A percentile compares a stretch with the other conserved stretches of the same genome.
Conservation (phyloP, 352 stramenopile genomes). For the Globisporangium cystogenes region DNA sequence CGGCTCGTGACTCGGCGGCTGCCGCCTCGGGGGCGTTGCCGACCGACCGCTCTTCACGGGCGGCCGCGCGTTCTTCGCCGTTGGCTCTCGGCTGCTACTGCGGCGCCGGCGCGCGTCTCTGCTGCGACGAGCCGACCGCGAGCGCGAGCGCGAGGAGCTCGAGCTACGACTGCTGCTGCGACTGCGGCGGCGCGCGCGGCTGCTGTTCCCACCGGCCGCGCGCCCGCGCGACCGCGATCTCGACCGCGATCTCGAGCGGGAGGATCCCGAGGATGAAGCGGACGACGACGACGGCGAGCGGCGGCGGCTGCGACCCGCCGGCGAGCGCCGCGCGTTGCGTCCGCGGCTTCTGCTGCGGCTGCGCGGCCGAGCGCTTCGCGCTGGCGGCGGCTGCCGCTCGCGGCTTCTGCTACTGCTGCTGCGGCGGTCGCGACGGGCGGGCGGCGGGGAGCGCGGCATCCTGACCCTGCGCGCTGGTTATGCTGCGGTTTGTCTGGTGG, state of each 20-base stretch:
- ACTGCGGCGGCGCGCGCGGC: background rate
- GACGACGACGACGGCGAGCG: slow-evolving; percentile 14
- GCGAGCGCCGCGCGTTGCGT: slow-evolving; percentile 3
- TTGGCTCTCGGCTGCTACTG: background rate
- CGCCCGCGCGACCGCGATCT: background rate
- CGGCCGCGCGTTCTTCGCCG: background rate
- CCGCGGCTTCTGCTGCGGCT: background rate
- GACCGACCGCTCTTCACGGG: background rate
- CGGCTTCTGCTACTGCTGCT: background rate
- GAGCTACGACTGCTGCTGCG: slow-evolving; percentile 13
- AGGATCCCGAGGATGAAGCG: slow-evolving; percentile 5
- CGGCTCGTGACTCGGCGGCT: background rate
- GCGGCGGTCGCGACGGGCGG: background rate
- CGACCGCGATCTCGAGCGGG: background rate
- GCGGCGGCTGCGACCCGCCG: background rate
- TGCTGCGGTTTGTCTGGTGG: background rate
- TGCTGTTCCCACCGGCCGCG: background rate
- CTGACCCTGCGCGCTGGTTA: too few relatives aligned
- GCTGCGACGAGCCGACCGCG: slow-evolving; percentile 12
- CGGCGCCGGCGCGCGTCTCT: background rate
- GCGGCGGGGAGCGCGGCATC: slow-evolving; percentile 5
- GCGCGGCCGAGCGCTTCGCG: background rate
- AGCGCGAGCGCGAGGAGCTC: slow-evolving; percentile 7
- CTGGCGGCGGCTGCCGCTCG: too few relatives aligned
- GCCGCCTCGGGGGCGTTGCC: slow-evolving; percentile 6